Base-by-base conservation (phyloP, 2,329 filamentous ascomycete species). In the Decorospora gaudefroyi region DNA sequence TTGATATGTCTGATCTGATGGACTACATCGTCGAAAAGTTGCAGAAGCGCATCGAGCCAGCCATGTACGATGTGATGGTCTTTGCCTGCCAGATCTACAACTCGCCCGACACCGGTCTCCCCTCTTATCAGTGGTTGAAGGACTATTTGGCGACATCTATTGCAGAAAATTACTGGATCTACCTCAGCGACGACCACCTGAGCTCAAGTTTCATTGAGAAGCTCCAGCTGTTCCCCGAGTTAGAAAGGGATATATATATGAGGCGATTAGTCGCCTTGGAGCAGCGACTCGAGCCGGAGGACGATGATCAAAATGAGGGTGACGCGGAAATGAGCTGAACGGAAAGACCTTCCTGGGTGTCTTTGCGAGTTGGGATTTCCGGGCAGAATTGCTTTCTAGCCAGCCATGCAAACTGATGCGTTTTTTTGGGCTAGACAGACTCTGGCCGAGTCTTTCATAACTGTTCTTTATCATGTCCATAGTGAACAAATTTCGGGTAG, bases 1-100 rank as follows among this genome's bases (percentile, higher is more conserved):
- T 69, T 0, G 48, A 42, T 4, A 59, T 67, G 53, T 38, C 49
- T 1, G 63, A 70, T 16, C 34, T 70, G 3, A 42, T 67, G 2
- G 58, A 65, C 0, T 51, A 57, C 13, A 54, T 68, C 5, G 42
- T 55, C 1, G 19, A 46, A 0, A 70, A 68, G 25, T 21, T 68
- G 3, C 26, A 48, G 3, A 1, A 8, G 11, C 13, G 6, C 3
- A 19, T 47, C 4, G 22, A 26, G 4, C 39, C 40, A 8, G 46
- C 46, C 2, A 23, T 51, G 8, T 40, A 19, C 4, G 51, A 57
- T 5, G 34, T 59, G 0, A 34, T 67, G 23, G 22, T 25, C 0
- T 53, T 68, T 17, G 55, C 56, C 0, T 39, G 34, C 6, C 33
- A 41, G 0, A 46, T 66, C 2, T 68, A 61, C 12, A 31, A 42